Evolutionary conservation across 2,329 filamentous ascomycete genomes (phyloP), one percentile per base, ranked within the genome.

Genomic region (Thelonectria olida): DNA sequence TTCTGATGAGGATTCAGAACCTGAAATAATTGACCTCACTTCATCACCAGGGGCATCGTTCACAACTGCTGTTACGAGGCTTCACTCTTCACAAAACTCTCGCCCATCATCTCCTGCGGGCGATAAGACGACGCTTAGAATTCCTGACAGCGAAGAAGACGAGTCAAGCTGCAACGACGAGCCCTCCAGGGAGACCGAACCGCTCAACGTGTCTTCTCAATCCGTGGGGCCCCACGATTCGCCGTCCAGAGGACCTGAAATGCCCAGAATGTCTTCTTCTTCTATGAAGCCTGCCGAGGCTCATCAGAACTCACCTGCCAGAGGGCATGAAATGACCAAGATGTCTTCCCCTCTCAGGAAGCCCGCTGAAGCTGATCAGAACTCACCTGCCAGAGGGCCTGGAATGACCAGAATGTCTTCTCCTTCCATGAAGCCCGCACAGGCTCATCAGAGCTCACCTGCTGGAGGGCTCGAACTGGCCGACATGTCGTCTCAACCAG

Each of bases 11-110:
- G 36, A 20, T 4, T 23, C 15, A n/a, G 48, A 53, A n/a, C 54
- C 31, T 8, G 42, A 56, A 7, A 17, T 65, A 2, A 47, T 69
- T 13, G 61, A 68, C 19, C 58, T 64, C 8, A 63, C 64, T 19
- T 64, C 63, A 7, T 67, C 66, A 2, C 58, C 57, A 3, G 56
- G 63, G 22, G 10, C 20, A 34, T 57, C 60, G 13, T 61, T 58
- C 39, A 63, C 45, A 25, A 54, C 59, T 8, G 31, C 41, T n/a
- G 34, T 44, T 17, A 48, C 50, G 6, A 53, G 42, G 5, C 19
- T 53, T 10, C 49, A n/a, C 22, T 54, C 50, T 13, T 58, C 53
- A 12, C 58, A 52, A 39, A 15, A 22, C 5, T 31, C 25, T 6
- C 38, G 13, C 7, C n/a, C 45, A 15, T 52, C 55, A 13, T 54